Evolutionary conservation across 768 basidiomycete genomes (phyloP), one percentile per base, ranked within the genome.

Genomic region (Artomyces pyxidatus): DNA sequence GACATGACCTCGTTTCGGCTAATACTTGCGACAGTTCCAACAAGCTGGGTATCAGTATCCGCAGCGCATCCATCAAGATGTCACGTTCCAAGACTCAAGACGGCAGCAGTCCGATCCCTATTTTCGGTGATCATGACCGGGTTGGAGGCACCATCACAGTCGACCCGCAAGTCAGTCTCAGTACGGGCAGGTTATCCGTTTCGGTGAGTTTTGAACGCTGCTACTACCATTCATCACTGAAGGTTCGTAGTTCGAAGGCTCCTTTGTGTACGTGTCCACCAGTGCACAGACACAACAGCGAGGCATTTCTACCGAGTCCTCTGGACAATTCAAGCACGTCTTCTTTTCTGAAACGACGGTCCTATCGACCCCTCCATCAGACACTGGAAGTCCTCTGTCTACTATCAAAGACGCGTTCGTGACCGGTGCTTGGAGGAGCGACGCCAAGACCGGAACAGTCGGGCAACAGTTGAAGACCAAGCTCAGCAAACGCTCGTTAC

Each of bases 111-210:
- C 54, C 65, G 29, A 46, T 58, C 21, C 73, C 83, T 1, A 78
- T 85, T 4, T 86, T 82, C 54, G 72, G 75, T 28, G 74, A 79
- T 45, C 71, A 75, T 40, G 81, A 84, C 58, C 74, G 69, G 52
- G 69, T 87, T 14, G 68, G 71, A 53, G 85, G 85, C 28, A 76
- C 71, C 47, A 72, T 86, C 12, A 68, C 71, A 16, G 71, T 87
- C 1, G 78, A 81, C 56, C 68, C 75, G 11, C 45, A 72, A 58
- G 50, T 77, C 68, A 59, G 65, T 68, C 42, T 74, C 68, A 50
- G 50, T 2, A 71, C 72, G 3, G 84, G 85, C n/a, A 72, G 72
- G 17, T 64, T 87, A 43, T 68, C 71, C 14, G 68, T 87, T 39
- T 70, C 77, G 19, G 85, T 85, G 55, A 46, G 68, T 63, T 7